Base-by-base conservation (phyloP, 257 asterid species). In the Orobanche coerulescens region DNA sequence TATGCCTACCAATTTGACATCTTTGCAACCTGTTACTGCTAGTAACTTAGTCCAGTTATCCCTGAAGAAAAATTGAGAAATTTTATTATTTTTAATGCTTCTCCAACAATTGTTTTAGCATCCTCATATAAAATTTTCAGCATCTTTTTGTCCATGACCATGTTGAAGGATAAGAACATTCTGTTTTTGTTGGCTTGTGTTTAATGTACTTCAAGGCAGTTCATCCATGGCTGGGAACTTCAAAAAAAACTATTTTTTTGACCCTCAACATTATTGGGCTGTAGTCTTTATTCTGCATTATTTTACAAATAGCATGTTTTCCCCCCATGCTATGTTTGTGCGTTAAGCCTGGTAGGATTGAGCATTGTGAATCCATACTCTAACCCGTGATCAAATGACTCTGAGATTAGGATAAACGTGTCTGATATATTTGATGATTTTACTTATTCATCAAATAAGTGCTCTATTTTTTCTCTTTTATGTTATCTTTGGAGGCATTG, bases 391-490 rank as follows among this genome's bases (percentile, higher is more conserved):
- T 50, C 23, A 24, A 58, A 50, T 33, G 22, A 37, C 44, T 33
- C 14, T 23, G 30, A 53, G 23, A 30, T 25, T 16, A 54, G 37
- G 56, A 39, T 37, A 18, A 7, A 56, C 48, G 42, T 58, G 2
- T 71, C 56, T 40, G 52, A 9, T 50, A 28, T 46, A 18, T 44
- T 20, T 40, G 20, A 16, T 58, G 42, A 57, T 19, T 40, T 34
- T 53, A 26, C 37, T 28, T 54, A 66, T 47, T 44, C 58, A 1
- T 56, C 63, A 46, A 61, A 28, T 56, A 43, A 23, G 20, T 62
- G 47, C 69, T n/a, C 33, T 26, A 14, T 39, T 28, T 55, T 69
- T 65, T 49, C 26, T 50, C 39, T 22, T 67, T 47, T 37, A 28
- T 19, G 58, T 16, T 33, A 71, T 31, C 47, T 47, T 61, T 37